Evolutionary conservation across 306 rosid genomes (phyloP), one percentile per base, ranked within the genome.

Genomic region (Vigna trinervia): DNA sequence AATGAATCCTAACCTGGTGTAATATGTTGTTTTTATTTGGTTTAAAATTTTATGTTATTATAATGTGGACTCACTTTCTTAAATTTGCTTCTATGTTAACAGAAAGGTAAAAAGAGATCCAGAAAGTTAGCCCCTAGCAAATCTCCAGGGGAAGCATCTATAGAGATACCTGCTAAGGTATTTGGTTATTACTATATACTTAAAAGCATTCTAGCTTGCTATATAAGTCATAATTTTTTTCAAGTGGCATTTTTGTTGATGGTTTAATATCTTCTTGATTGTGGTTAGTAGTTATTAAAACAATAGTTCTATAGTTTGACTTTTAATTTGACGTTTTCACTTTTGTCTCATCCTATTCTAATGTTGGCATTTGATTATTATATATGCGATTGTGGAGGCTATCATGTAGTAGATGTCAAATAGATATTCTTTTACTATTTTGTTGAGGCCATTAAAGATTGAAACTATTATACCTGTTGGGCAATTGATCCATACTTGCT

Each of bases 51-150:
- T 23, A 9, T 47, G 47, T 57, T 26, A 41, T 73, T 66, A 12
- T 61, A 1, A 30, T 20, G 52, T 41, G 13, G 13, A 8, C 66
- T 58, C 1, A 43, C 71, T 43, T 82, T 57, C 51, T 77, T 63
- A 82, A 54, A 52, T 50, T 67, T 85, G 47, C 82, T 73, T 80
- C 28, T 79, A 75, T 54, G 52, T 84, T 69, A 34, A 69, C 91
- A 96, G 99, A 92, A 84, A 81, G 91, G 84, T 52, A 92, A 86
- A 88, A 96, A 91, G 81, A 90, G 97, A 36, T 81, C 80, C 82
- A 89, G 85, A 73, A 93, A 89, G 89, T 77, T 68, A 69, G 81
- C 87, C 60, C 82, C 87, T 53, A 76, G 84, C 73, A 92, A 89
- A 85, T 72, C 80, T 62, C 82, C 96, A 43, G 92, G 82, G 51